A percentile compares a stretch with the other conserved stretches of the same genome.
phyloP scores from a whole-genome alignment of 768 basidiomycete genomes.

The Pholiota molesta region DNA sequence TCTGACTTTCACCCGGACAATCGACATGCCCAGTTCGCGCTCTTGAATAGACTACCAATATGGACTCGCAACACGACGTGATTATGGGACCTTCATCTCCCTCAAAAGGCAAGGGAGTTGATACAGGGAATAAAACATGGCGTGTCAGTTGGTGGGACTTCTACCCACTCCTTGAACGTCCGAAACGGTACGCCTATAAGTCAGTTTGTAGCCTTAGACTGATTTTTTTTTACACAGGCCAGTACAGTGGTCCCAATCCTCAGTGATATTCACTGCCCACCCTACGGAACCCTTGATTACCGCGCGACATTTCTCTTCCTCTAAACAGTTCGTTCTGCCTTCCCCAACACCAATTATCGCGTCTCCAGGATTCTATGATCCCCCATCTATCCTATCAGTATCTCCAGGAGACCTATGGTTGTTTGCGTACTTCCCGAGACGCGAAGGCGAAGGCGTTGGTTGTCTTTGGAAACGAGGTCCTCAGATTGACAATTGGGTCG shows the following conservation, averaged over 20 bases:
- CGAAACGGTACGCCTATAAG: constrained; percentile 46
- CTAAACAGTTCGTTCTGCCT: constrained; percentile 61
- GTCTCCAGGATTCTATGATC: constrained; percentile 52
- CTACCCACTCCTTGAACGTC: constrained; percentile 59
- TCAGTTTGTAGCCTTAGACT: constrained; percentile 3
- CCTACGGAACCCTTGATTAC: constrained; percentile 60
- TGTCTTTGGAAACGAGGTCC: constrained; percentile 67
- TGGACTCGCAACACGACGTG: constrained; percentile 16
- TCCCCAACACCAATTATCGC: constrained; percentile 54
- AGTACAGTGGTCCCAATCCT: constrained; percentile 70
- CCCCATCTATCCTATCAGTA: constrained; percentile 64
- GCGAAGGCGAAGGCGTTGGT: constrained; percentile 55
- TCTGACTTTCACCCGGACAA: background rate
- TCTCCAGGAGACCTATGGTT: constrained; percentile 64
- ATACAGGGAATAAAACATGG: constrained; percentile 45
- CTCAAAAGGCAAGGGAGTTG: constrained; percentile 49
- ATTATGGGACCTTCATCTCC: constrained; percentile 16
- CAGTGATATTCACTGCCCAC: constrained; percentile 71
- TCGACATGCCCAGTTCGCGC: background rate
- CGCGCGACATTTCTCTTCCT: constrained; percentile 71
- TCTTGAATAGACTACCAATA: background rate
- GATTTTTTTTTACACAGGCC: constrained; percentile 46
- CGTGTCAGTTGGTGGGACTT: constrained; percentile 78
- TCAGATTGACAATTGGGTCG: constrained; percentile 63
- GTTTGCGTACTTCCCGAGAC: constrained; percentile 75